Percentiles rank a stretch among this genome's conserved stretches.
Evolutionary conservation across 805 yeast genomes (phyloP).

Genomic region (Lipomyces yamadae): DNA sequence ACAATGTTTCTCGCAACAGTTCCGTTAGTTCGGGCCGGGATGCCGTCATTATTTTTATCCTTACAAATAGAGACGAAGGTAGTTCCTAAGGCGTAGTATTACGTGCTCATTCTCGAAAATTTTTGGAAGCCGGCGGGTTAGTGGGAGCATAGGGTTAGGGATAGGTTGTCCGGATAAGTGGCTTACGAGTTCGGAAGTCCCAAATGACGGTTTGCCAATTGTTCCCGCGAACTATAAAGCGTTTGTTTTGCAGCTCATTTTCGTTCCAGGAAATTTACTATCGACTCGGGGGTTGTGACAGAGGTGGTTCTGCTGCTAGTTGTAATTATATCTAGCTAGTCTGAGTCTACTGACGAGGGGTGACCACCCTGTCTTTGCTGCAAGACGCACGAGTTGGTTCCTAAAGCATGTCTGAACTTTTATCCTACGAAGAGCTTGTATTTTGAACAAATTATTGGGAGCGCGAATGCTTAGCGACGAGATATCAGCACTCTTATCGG

Average conservation of each 20-base stretch:
- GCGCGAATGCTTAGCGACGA: not conserved
- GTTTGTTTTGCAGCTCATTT: too few species aligned
- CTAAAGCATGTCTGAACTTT: too few species aligned
- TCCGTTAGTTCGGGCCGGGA: not conserved
- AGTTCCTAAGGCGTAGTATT: not conserved
- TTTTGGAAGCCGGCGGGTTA: not conserved
- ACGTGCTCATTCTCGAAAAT: not conserved
- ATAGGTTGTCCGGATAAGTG: too few species aligned
- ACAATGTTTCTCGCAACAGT: conserved; percentile 15
- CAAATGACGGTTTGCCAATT: not conserved
- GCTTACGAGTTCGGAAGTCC: not conserved
- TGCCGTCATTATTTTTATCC: not conserved
- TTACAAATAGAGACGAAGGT: not conserved
- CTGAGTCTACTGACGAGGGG: too few species aligned
- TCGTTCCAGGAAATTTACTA: too few species aligned
- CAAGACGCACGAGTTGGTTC: too few species aligned
- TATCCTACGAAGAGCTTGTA: too few species aligned
- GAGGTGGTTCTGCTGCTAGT: too few species aligned
- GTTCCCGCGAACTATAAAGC: not conserved
- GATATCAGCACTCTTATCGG: not conserved
- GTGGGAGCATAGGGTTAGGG: conserved; percentile 14
- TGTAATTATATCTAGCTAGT: too few species aligned
- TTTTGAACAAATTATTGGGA: not conserved
- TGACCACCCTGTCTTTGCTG: too few species aligned
- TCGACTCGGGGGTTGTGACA: too few species aligned